Evolutionary conservation across 148 eudicot genomes (phyloP), one percentile per base, ranked within the genome.

Genomic region (Chenopodium album): DNA sequence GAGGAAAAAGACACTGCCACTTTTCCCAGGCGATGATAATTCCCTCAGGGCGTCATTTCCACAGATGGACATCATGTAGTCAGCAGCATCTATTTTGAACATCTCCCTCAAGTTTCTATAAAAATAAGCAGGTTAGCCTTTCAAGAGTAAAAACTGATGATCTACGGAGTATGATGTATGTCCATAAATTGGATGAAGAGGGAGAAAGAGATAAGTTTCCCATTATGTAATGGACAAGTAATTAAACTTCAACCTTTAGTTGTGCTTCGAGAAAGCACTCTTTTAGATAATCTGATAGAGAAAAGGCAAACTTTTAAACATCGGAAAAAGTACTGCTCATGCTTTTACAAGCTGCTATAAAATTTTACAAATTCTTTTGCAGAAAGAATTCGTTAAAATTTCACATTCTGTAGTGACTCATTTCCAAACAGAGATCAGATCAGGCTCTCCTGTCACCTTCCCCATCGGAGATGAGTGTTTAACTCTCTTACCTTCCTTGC

Each of bases 51-150:
- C 93, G 86, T 94, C 99, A 85, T 92, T 96, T 79, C 99, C 99
- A 86, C 99, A 96, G 69, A 96, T 92, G 64, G 99, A 94, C 90
- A 96, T 91, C 99, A 96, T 96, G 88, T 96, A 96, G 82, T 94
- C 97, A 65, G 97, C 99, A 88, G 98, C 91, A 87, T 96, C 99
- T 84, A 96, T 94, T 88, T 89, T 91, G 89, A 96, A 96, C 94
- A 96, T 89, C 85, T 96, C 97, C 84, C 99, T 94, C 87, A 96
- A 86, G 80, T 92, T 90, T 89, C 99, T 95, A 63, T 52, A 79
- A 74, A 52, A 73, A 46, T 31, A 81, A 79, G 44, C 56, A 63
- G 71, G 62, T 34, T 23, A 83, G 22, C 29, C 28, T 59, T 23
- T 80, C 54, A 37, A 28, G 37, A 54, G 19, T 66, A 29, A 73